Evolutionary conservation across 2,329 filamentous ascomycete species (phyloP), one percentile per base, ranked within the genome.

Genomic region (Cryphonectria naterciae): DNA sequence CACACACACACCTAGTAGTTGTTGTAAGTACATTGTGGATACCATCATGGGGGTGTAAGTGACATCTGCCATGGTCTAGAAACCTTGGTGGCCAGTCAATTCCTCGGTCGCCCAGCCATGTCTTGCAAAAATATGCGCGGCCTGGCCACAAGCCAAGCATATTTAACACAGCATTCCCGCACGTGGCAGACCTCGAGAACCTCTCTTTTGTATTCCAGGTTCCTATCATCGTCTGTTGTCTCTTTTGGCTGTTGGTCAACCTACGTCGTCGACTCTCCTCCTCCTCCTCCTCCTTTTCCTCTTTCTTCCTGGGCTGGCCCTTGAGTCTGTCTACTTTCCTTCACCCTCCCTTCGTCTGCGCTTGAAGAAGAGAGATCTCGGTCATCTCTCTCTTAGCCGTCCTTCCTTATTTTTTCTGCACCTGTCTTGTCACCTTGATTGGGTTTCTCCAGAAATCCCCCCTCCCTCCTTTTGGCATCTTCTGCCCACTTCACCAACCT

Each of bases 321-420:
- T 67, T 68, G 65, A 60, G 58, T 67, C 61, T 52, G 58, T 69
- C 67, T 71, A 54, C 65, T 54, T 65, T 65, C 64, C 10, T 39
- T 66, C 11, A 43, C 52, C 64, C 63, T 70, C 43, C 65, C 66
- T 54, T 66, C 46, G 54, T n/a, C n/a, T 54, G 49, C 10, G 28
- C 17, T 66, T 15, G 32, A 39, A 56, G n/a, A 35, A 54, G 28
- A 39, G 28, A 39, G 15, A 65, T 32, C 15, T 35, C 43, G 4
- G 4, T n/a, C 11, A 70, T 65, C 73, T 62, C 68, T 72, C 70
- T 61, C 58, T 61, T 61, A 73, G 73, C 75, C 75, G 77, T 80
- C 79, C 69, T 74, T 81, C 79, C 73, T 80, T 46, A 46, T 46
- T 46, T 15, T 46, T 15, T 80, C 77, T 71, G 75, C 75, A 15